Evolutionary conservation across 164 flowering plant species (phyloP).

Genomic region (Aristolochia fimbriata): DNA sequence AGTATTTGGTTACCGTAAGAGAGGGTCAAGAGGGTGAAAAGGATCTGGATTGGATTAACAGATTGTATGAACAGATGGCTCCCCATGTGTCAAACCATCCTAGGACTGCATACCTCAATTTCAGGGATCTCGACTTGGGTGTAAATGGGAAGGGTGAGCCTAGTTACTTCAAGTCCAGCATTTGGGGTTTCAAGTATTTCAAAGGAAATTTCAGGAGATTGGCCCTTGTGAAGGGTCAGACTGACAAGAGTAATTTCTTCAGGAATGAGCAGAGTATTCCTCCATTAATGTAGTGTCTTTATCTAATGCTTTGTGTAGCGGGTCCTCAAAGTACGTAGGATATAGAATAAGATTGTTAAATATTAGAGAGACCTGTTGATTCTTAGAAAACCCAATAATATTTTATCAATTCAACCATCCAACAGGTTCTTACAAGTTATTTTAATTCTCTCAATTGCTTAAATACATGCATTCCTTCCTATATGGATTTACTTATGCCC

Average conservation of each 20-base stretch:
- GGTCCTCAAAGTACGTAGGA: too few relatives aligned
- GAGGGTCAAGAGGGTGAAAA: neutral
- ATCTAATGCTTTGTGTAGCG: too few relatives aligned
- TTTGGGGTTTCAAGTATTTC: conserved; percentile 16
- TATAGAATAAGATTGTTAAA: too few relatives aligned
- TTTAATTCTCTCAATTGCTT: too few relatives aligned
- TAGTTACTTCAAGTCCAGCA: conserved; percentile 7
- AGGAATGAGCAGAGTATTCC: conserved; percentile 7
- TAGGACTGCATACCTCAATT: conserved; percentile 17
- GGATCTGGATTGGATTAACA: conserved; percentile 2
- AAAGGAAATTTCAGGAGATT: conserved; percentile 21
- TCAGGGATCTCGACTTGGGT: conserved; percentile 21
- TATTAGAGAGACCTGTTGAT: too few relatives aligned
- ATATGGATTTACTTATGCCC: too few relatives aligned
- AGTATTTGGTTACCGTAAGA: neutral
- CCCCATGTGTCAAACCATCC: conserved; percentile 16
- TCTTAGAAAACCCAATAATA: too few relatives aligned
- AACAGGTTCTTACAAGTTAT: too few relatives aligned
- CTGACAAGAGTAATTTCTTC: conserved; percentile 17
- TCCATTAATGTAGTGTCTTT: neutral
- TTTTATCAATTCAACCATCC: too few relatives aligned
- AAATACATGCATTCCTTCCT: too few relatives aligned
- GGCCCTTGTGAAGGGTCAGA: conserved; percentile 16
- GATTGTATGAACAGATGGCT: conserved; percentile 6
- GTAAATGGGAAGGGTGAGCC: conserved; percentile 3